A percentile compares a stretch with the other conserved stretches of the same genome.
Conservation (phyloP, 2,329 filamentous ascomycete species). For the Aureobasidium pullulans region DNA sequence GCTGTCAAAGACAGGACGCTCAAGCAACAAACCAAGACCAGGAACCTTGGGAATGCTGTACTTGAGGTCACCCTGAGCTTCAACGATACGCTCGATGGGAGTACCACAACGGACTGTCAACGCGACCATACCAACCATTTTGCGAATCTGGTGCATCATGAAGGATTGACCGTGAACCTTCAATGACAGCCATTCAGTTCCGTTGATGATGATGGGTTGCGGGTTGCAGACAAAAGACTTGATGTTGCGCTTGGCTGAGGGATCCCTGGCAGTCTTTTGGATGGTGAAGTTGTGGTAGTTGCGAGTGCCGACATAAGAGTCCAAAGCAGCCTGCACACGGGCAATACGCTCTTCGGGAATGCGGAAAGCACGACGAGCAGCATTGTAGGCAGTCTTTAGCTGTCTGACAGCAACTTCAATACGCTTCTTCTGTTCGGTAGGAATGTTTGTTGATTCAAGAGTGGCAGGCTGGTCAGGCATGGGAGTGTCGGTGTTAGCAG, state of each 20-base stretch:
- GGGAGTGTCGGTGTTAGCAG: conserved; percentile 6
- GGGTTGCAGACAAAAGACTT: conserved; percentile 78
- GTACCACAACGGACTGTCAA: conserved; percentile 78
- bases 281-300: conserved; percentile 99
- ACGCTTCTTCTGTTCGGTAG: conserved; percentile 17
- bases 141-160: conserved; percentile 99
- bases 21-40: conserved; percentile 76
- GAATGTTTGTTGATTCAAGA: background rate
- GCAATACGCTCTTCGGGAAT: conserved; percentile 63
- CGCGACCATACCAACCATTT: conserved; percentile 93
- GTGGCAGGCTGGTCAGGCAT: conserved; percentile 10
- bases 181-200: conserved; percentile 86
- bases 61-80: conserved; percentile 63
- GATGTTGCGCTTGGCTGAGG: conserved; percentile 83
- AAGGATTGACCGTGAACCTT: conserved; percentile 97
- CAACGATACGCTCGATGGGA: conserved; percentile 59
- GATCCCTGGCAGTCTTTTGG: conserved; percentile 72
- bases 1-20: conserved; percentile 81
- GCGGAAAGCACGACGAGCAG: conserved; percentile 78
- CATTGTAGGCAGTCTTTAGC: conserved; percentile 73
- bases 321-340: conserved; percentile 67
- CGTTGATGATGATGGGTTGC: conserved; percentile 45
- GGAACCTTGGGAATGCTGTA: conserved; percentile 93
- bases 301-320: conserved; percentile 71
- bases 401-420: conserved; percentile 38